A percentile compares a stretch with the other conserved stretches of the same genome.
phyloP scores from a whole-genome alignment of 1,284 basidiomycete genomes.

The Trametes sp. region DNA sequence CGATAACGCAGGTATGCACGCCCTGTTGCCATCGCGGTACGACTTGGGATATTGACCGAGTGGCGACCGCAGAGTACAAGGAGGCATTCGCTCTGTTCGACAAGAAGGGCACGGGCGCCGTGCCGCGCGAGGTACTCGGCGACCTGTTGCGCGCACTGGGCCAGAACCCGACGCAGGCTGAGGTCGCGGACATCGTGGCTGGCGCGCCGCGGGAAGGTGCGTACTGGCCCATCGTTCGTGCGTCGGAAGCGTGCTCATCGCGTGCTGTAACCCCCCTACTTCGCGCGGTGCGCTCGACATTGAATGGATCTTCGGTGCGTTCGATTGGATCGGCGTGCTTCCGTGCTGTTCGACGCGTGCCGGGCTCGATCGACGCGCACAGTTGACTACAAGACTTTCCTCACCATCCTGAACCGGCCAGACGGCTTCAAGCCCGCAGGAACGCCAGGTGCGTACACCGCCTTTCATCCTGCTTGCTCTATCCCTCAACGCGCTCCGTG shows the following conservation, averaged over 20 bases:
- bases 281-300: too few species aligned
- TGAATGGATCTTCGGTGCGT: neutral
- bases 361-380: constrained; percentile 10
- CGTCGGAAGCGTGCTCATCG: constrained; percentile 4
- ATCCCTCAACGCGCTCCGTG: neutral
- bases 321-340: neutral
- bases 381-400: constrained; percentile 93
- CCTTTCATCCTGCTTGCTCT: too few species aligned
- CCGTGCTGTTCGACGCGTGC: constrained; percentile 9
- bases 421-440: constrained; percentile 98
- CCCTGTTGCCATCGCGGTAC: neutral
- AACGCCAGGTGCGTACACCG: constrained; percentile 72
- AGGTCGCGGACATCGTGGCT: constrained; percentile 86
- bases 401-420: constrained; percentile 92
- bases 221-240: constrained; percentile 33
- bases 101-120: constrained; percentile 91
- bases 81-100: constrained; percentile 98
- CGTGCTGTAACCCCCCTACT: neutral
- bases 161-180: constrained; percentile 98
- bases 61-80: constrained; percentile 76
- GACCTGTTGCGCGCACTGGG: constrained; percentile 95
- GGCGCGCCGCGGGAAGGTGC: constrained; percentile 80
- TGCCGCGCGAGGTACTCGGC: constrained; percentile 90
- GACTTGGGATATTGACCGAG: neutral
- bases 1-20: constrained; percentile 64